phyloP scores from a whole-genome alignment of 345 rosid genomes.

The Lumnitzera racemosa region DNA sequence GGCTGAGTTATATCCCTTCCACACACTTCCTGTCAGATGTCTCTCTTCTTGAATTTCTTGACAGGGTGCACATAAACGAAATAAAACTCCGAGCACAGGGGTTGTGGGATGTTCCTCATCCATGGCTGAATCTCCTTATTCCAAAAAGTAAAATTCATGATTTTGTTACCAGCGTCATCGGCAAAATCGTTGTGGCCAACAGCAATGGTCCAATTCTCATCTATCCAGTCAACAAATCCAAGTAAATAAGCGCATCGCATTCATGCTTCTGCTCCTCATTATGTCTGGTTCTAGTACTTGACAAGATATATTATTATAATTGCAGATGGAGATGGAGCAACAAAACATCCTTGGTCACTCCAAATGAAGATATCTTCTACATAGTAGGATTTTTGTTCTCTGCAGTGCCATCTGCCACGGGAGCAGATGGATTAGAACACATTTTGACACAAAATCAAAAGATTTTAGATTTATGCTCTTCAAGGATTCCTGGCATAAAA shows the following conservation, averaged over 20 bases:
- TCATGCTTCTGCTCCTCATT: background rate
- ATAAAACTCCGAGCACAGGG: conserved; percentile 64
- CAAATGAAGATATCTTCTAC: conserved; percentile 72
- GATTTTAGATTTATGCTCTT: conserved; percentile 42
- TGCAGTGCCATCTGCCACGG: conserved; percentile 58
- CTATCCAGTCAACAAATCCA: conserved; percentile 77
- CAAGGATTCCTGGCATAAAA: conserved; percentile 38
- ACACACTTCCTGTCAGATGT: conserved; percentile 70
- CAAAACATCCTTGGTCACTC: conserved; percentile 62
- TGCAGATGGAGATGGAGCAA: conserved; percentile 95
- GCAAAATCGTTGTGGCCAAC: conserved; percentile 50
- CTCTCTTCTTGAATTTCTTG: conserved; percentile 68
- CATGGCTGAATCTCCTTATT: conserved; percentile 86
- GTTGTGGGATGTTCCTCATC: conserved; percentile 94
- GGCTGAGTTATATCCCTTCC: conserved; percentile 55
- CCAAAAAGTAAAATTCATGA: conserved; percentile 51
- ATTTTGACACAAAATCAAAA: conserved; percentile 49
- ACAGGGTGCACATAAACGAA: conserved; percentile 72
- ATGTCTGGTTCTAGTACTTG: background rate
- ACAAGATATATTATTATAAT: conserved; percentile 7
- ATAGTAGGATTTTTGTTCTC: conserved; percentile 73
- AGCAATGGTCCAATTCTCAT: conserved; percentile 87
- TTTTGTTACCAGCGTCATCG: conserved; percentile 58
- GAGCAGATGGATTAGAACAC: conserved; percentile 43
- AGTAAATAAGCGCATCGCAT: conserved; percentile 29